Percentiles rank a stretch among this genome's conserved stretches.
Conservation (phyloP, 108 stramenopile genomes). For the Nitzschia inconspicua region DNA sequence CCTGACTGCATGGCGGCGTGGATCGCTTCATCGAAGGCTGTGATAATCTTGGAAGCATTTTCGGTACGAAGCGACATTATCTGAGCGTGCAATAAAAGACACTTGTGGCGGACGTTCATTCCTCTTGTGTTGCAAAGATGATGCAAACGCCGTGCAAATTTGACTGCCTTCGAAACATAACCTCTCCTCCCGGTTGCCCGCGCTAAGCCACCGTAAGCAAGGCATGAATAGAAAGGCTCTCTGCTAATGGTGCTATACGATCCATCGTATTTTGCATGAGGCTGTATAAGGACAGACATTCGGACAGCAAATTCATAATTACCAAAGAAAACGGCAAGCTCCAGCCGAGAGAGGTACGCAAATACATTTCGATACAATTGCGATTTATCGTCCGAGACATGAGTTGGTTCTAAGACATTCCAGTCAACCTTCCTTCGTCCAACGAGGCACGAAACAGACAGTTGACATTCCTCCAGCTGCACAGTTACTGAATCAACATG, state of each 20-base stretch:
- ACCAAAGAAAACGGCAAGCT: slow-evolving; percentile 19
- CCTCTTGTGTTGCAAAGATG: slow-evolving; percentile 10
- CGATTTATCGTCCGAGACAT: background rate
- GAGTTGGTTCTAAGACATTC: slow-evolving; percentile 8
- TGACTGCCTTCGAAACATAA: background rate
- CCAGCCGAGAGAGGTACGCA: slow-evolving; percentile 13
- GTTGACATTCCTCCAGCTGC: background rate
- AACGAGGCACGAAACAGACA: slow-evolving; percentile 12
- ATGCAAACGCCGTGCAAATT: slow-evolving; percentile 1
- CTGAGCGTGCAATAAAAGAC: slow-evolving; percentile 20
- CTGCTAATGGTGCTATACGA: slow-evolving; percentile 4
- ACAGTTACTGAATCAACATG: slow-evolving; percentile 4
- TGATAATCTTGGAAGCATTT: slow-evolving; percentile 6
- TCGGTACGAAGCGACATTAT: slow-evolving; percentile 3
- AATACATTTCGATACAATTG: slow-evolving; percentile 8
- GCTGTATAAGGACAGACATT: slow-evolving; percentile 9
- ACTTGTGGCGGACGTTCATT: slow-evolving; percentile 7
- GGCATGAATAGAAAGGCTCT: slow-evolving; percentile 13
- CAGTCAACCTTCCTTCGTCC: slow-evolving; percentile 13
- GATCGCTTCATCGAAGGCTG: slow-evolving; percentile 25
- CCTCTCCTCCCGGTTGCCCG: background rate
- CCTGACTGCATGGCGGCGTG: slow-evolving; percentile 15
- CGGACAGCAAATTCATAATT: slow-evolving; percentile 19
- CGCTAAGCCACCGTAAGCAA: slow-evolving; percentile 14
- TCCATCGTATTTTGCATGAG: background rate